Evolutionary conservation across 2,329 filamentous ascomycete genomes (phyloP), one percentile per base, ranked within the genome.

Genomic region (Fusarium papillatum): DNA sequence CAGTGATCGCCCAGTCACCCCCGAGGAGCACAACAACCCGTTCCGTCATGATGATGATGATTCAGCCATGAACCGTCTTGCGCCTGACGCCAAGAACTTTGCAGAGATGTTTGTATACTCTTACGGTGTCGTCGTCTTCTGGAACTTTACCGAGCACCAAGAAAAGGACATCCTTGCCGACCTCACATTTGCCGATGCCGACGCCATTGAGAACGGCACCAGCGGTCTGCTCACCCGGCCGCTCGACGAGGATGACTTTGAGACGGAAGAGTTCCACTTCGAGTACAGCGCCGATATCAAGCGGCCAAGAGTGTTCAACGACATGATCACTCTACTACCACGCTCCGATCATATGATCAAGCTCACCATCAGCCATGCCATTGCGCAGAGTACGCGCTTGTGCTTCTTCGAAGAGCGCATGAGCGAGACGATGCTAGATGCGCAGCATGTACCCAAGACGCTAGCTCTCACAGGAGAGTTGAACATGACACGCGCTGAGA

Each of bases 251-350:
- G 93, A 93, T 76, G 96, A 98, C 81, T 98, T 97, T 78, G 97
- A 99, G 86, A 99, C 94, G 0, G 97, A 99, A 82, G 96, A 98
- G 82, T 98, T 99, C 80, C 96, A 99, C 82, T 99, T 99, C 82
- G 96, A 98, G 84, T 99, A 99, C 87, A 98, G 95, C 79, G 90
- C 92, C 1, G 90, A 95, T 69, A 95, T 97, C 39, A 93, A 95
- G 73, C 91, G 96, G 62, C 97, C 97, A 7, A 91, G 97, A 68
- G 94, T 99, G 36, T 99, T 97, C 87, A 98, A 99, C 85, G 97
- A 99, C 84, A 99, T 99, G 97, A 98, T 99, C 80, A 99, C 97
- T 1, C 87, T 99, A 55, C 90, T 97, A 74, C 97, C 95, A 71
- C 93, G 95, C 46, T 91, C 89, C 34, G 97, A 99, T 85, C 97